Base-by-base conservation (phyloP, 2,329 filamentous ascomycete genomes). In the Fusarium sp. region DNA sequence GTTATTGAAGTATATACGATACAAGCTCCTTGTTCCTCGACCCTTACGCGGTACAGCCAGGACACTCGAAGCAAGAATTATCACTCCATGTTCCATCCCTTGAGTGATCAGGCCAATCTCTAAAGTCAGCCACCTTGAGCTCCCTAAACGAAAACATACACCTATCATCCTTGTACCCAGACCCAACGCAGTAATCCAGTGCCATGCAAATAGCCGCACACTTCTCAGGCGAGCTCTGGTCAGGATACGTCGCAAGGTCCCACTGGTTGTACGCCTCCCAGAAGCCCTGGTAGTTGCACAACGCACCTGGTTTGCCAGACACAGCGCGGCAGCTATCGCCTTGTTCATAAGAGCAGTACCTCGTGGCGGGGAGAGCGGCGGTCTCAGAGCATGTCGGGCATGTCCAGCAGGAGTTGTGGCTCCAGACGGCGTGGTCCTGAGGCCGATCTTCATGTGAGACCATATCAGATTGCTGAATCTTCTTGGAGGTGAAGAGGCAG, bases 121-220 rank as follows among this genome's bases (percentile, higher is more conserved):
- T 64, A 12, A 62, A 64, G 13, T 35, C 59, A 1, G 20, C 62
- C 2, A 39, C 48, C 45, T 51, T 62, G 3, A 64, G 62, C 56
- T 62, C 56, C 2, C 45, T 39, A 5, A 64, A 64, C 17, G 62
- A 64, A 31, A 64, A 64, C 62, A 64, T 62, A 33, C 62, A 64
- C 36, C 56, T 26, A 4, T 35, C 56, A n/a, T 64, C 24, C 62
- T 64, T 64, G 10, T 64, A 64, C 7, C 62, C 62, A 31, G 62
- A 64, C 1, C 24, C 62, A 47, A 62, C 49, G 10, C 62, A 64
- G 22, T 64, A 64, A 14, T 62, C 38, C 3, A 47, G 8, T 5
- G 55, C 31, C 22, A 38, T 47, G 7, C 62, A 64, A 7, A 64
- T 64, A 51, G 62, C 62, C 4, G 35, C 39, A 5, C 62, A 64